Base-by-base conservation (phyloP, 1,139 yeast genomes). In the Kurtzmaniella quercitrusa region DNA sequence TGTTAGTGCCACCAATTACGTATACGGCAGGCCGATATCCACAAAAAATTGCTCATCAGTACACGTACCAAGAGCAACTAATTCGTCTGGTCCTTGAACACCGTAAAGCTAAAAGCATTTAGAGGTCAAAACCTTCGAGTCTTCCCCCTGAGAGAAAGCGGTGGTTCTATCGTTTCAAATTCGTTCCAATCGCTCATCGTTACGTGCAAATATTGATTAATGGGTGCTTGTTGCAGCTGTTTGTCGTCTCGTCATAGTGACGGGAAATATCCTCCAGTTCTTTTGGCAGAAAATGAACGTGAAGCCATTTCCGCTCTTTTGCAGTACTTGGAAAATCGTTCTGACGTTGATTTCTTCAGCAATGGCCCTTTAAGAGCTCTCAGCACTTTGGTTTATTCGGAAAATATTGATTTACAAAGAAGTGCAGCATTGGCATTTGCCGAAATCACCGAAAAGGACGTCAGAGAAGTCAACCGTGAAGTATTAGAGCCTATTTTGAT, bases 341-440 rank as follows among this genome's bases (percentile, higher is more conserved):
- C 85, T 15, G 95, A 87, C 44, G 91, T 88, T 44, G 98, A 93
- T 65, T 90, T 94, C 58, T 93, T 91, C 67, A 85, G 93, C 39
- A 94, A 94, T 50, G 91, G 91, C 0, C 95, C 95, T 0, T 73
- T 93, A 45, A 78, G 88, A 52, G 97, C 98, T 3, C 75, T 93
- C 51, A 85, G 94, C 46, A 93, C 97, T 0, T 76, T 93, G 58
- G 98, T 93, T 3, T 89, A 93, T 62, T 87, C 96, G 1, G 97
- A 93, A 56, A 93, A 93, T 60, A 81, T 93, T 53, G 98, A 93
- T 62, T 76, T 93, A 48, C 98, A 93, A 65, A 81, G 98, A 59
- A 87, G 96, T 62, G 99, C 99, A 2, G 98, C 98, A 7, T 75
- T 93, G 55, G 98, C 98, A 11, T 93, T 93, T 73, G 98, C 98